These are phyloP conservation scores for Syncephalastrum monosporum DNA, from an alignment of 371 early-diverging fungal genomes.

Conservation along the genomic window DNA sequence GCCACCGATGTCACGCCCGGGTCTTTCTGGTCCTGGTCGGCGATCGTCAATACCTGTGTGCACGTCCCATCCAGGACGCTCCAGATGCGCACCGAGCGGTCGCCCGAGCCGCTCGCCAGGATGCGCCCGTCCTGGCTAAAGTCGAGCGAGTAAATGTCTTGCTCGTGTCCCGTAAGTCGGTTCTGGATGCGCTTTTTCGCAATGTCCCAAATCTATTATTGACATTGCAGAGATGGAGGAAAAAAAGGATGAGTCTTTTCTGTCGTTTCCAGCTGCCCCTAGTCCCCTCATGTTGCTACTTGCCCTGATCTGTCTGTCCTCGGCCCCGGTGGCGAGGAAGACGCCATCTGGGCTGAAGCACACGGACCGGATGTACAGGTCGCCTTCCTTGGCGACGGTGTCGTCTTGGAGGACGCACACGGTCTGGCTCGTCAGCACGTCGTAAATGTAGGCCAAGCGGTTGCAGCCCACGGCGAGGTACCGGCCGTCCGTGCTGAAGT, in stretches of 20 bases:
- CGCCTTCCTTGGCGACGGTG: constrained; percentile 67
- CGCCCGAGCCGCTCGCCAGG: constrained; percentile 95
- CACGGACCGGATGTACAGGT: constrained; percentile 94
- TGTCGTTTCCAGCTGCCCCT: no score
- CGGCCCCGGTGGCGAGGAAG: constrained; percentile 94
- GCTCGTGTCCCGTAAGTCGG: constrained; percentile 86
- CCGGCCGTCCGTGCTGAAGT: constrained; percentile 87
- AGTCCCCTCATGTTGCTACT: constrained; percentile 2
- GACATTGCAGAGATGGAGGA: no score
- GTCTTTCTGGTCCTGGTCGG: constrained; percentile 83
- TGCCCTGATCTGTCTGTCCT: constrained; percentile 93
- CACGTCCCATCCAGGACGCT: constrained; percentile 75
- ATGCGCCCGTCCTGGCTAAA: constrained; percentile 91
- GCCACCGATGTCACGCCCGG: constrained; percentile 95
- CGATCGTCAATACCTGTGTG: constrained; percentile 73
- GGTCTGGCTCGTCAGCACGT: constrained; percentile 68
- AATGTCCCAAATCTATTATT: constrained; percentile 74
- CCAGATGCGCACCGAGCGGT: constrained; percentile 91
- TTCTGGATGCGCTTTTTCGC: constrained; percentile 65
- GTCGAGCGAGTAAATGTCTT: constrained; percentile 96
- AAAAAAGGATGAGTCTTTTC: background rate
- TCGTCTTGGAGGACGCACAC: constrained; percentile 76
- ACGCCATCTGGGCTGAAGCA: constrained; percentile 95
- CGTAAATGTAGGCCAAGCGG: constrained; percentile 82
- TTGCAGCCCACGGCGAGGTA: constrained; percentile 94